Evolutionary conservation across 148 eudicot genomes (phyloP), one percentile per base, ranked within the genome.

Genomic region (Persicaria tinctoria): DNA sequence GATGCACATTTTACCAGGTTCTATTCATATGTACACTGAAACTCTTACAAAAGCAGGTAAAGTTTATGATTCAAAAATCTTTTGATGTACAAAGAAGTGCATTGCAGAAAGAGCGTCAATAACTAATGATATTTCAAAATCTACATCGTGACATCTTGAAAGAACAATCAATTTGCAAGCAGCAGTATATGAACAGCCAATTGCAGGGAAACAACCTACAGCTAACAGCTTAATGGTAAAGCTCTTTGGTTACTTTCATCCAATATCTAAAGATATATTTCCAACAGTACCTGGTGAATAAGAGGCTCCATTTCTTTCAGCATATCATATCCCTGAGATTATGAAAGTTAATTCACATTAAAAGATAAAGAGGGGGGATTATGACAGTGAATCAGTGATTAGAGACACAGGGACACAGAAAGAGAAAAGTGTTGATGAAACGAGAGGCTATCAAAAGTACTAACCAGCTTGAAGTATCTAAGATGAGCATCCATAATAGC

Each of bases 401-500:
- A 4, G n/a, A 38, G 48, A 41, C 44, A 66, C 70, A 66, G 47
- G 9, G 9, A 66, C 70, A 66, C 46, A 38, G 10, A 66, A 38
- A 44, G 70, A 44, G 38, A 14, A 44, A 66, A 66, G 46, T 49
- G 70, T 56, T 38, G 76, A 46, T 50, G 62, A 59, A 75, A 70
- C 47, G 11, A 51, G 16, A 44, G 18, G 32, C 18, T 8, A 18
- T 51, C 46, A 45, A 32, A 68, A 74, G 53, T 60, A 79, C 82
- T 60, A 76, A 91, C 98, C 92, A 87, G 83, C 87, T 93, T 93
- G 79, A 89, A 93, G 82, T 89, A 93, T 88, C 97, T 86, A 27
- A 93, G 86, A 81, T 93, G 98, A 73, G 95, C 95, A 89, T 93
- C 98, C 98, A 93, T 93, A 66, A 93, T 91, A 77, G 98, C 91